These are phyloP conservation scores for Syncephalastrum contaminatum DNA, from an alignment of 371 early-diverging fungal genomes.

Conservation along the genomic window DNA sequence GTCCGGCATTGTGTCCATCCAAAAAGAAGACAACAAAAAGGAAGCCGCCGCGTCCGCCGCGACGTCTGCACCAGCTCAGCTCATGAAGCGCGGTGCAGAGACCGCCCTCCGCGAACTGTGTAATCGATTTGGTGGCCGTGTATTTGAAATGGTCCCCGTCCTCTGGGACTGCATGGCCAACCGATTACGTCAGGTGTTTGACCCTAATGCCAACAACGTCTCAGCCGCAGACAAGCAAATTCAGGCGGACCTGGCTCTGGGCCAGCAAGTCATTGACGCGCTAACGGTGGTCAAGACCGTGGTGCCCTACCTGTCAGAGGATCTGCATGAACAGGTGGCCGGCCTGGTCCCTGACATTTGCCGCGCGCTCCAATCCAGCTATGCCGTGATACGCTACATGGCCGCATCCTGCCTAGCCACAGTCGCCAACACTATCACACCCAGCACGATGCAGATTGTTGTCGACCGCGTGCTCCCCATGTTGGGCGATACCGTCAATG, in stretches of 20 bases:
- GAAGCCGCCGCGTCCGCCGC: slow-evolving; percentile 34
- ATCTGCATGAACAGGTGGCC: slow-evolving; percentile 40
- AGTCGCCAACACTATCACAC: slow-evolving; percentile 66
- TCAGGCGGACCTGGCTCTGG: slow-evolving; percentile 24
- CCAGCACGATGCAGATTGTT: slow-evolving; percentile 76
- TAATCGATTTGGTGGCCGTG: slow-evolving; percentile 63
- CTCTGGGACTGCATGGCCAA: slow-evolving; percentile 74
- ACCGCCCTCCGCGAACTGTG: slow-evolving; percentile 70
- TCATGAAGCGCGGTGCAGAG: slow-evolving; percentile 85
- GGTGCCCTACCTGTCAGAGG: slow-evolving; percentile 63
- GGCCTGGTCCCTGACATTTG: slow-evolving; percentile 65
- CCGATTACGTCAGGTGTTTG: slow-evolving; percentile 45
- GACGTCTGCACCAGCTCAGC: slow-evolving; percentile 39
- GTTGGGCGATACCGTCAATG: slow-evolving; percentile 71
- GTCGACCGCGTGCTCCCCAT: slow-evolving; percentile 77
- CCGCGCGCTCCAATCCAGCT: slow-evolving; percentile 66
- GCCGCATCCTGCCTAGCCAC: slow-evolving; percentile 81
- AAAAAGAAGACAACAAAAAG: slow-evolving; percentile 35
- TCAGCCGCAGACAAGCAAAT: slow-evolving; percentile 34
- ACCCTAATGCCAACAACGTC: slow-evolving; percentile 8
- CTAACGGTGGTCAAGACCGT: slow-evolving; percentile 73
- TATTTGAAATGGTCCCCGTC: slow-evolving; percentile 76
- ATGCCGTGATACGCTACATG: slow-evolving; percentile 77
- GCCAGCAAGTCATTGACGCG: slow-evolving; percentile 80
- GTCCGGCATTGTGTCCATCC: slow-evolving; percentile 69